Base-by-base conservation (phyloP, 2,329 filamentous ascomycete species). In the Mycosphaerella sp. region DNA sequence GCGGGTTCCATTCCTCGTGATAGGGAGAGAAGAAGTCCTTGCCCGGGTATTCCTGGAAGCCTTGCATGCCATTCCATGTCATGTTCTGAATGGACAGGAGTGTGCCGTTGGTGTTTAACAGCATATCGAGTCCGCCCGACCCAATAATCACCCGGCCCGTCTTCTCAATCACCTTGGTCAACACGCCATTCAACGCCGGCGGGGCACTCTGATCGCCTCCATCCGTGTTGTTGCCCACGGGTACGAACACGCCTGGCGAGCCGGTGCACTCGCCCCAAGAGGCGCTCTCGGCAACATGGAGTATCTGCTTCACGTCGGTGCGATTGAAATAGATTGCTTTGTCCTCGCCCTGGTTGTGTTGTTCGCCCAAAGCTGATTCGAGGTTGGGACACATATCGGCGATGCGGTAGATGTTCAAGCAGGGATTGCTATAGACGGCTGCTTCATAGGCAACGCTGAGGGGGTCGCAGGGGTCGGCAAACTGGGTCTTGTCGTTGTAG, bases 371-470 rank as follows among this genome's bases (percentile, higher is more conserved):
- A 11, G n/a, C 43, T 6, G 26, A 60, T 59, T 56, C 63, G 2
- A 58, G 59, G 17, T 43, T 57, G 3, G 65, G 65, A 45, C 66
- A 68, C 29, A 50, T 55, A 36, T 66, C 63, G 8, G 52, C 66
- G 36, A 69, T 58, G 40, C 66, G 61, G 46, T 68, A 67, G 39
- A 67, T 39, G 57, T 68, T 66, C 56, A 67, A 67, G 53, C 66
- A 69, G 0, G 66, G 63, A 51, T 69, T 69, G 14, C 65, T 59
- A 17, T 48, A 53, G 36, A 4, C 6, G 5, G 34, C 40, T 21
- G 48, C 48, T 4, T 34, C 14, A 9, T 9, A 10, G 26, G 34
- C 17, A 8, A 14, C 6, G 10, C 12, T 43, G 26, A 26, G 31
- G 8, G 14, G 34, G 17, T 50, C 69, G 47, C 66, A 72, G 4